These are phyloP conservation scores for Discostella stelligeroides DNA, from an alignment of 108 stramenopile species.

Conservation along the genomic window DNA sequence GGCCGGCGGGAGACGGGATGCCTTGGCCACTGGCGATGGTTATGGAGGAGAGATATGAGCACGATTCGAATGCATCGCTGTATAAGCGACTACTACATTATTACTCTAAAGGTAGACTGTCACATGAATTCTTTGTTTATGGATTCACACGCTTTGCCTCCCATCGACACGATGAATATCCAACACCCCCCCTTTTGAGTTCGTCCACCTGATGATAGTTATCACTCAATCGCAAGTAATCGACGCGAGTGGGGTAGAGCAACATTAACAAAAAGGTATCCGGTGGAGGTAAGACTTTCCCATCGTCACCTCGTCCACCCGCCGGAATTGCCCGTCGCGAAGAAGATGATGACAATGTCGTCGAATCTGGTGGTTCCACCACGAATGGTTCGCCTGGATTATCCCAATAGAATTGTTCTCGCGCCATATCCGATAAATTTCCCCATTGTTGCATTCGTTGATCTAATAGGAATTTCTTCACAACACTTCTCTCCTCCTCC, in stretches of 20 bases:
- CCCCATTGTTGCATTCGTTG: slow-evolving; percentile 84
- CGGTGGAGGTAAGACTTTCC: slow-evolving; percentile 74
- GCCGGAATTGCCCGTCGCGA: slow-evolving; percentile 26
- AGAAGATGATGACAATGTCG: background rate
- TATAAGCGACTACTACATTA: no score
- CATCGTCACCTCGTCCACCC: slow-evolving; percentile 74
- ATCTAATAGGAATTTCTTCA: slow-evolving; percentile 40
- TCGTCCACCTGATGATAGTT: slow-evolving; percentile 82
- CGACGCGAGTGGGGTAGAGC: slow-evolving; percentile 65
- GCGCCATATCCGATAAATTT: slow-evolving; percentile 68
- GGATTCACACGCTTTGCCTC: slow-evolving; percentile 5
- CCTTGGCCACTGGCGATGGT: slow-evolving; percentile 83
- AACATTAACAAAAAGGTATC: slow-evolving; percentile 83
- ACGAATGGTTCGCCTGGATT: slow-evolving; percentile 33
- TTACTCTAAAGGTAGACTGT: no score
- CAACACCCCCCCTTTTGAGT: slow-evolving; percentile 17
- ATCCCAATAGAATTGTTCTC: slow-evolving; percentile 84
- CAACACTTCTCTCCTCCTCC: slow-evolving; percentile 2
- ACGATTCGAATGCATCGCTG: no score
- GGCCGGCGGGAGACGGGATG: slow-evolving; percentile 89
- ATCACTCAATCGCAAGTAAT: slow-evolving; percentile 80
- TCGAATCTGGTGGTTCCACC: background rate
- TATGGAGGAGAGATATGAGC: slow-evolving; percentile 86
- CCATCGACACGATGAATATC: slow-evolving; percentile 18
- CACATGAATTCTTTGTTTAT: no score